phyloP scores from a whole-genome alignment of 306 rosid genomes.

The Cicer arietinum region DNA sequence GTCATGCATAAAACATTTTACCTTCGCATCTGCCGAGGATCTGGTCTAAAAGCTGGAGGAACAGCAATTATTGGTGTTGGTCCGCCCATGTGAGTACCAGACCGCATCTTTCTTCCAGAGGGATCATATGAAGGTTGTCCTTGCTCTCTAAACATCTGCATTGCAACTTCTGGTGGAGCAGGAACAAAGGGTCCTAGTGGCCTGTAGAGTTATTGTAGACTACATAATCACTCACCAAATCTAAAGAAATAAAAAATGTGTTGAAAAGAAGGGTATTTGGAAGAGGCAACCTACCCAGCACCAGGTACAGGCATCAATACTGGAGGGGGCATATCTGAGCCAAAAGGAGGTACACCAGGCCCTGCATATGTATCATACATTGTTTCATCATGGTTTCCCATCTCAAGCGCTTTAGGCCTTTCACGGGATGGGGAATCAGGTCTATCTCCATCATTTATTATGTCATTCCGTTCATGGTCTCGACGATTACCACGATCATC shows the following conservation, averaged over 20 bases:
- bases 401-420: constrained; percentile 68
- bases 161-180: constrained; percentile 99
- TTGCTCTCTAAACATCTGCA: constrained; percentile 96
- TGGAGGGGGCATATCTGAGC: constrained; percentile 81
- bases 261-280: constrained; percentile 9
- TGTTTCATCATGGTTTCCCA: constrained; percentile 82
- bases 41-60: constrained; percentile 79
- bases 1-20: constrained; percentile 42
- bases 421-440: constrained; percentile 73
- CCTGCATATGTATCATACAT: constrained; percentile 84
- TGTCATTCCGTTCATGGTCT: constrained; percentile 69
- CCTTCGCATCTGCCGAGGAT: constrained; percentile 96
- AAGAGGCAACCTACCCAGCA: constrained; percentile 78
- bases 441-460: constrained; percentile 73
- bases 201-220: constrained; percentile 55
- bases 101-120: constrained; percentile 70
- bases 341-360: constrained; percentile 72
- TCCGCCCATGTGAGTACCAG: constrained; percentile 85
- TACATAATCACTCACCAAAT: constrained; percentile 32
- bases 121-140: constrained; percentile 89
- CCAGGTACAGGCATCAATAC: constrained; percentile 99
- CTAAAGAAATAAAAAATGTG: not conserved
- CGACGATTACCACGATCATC: constrained; percentile 88
- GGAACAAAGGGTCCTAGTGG: constrained; percentile 99
- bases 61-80: constrained; percentile 79